Evolutionary conservation across 2,329 filamentous ascomycete genomes (phyloP).

Genomic region (Ceratocystis lukuohia): DNA sequence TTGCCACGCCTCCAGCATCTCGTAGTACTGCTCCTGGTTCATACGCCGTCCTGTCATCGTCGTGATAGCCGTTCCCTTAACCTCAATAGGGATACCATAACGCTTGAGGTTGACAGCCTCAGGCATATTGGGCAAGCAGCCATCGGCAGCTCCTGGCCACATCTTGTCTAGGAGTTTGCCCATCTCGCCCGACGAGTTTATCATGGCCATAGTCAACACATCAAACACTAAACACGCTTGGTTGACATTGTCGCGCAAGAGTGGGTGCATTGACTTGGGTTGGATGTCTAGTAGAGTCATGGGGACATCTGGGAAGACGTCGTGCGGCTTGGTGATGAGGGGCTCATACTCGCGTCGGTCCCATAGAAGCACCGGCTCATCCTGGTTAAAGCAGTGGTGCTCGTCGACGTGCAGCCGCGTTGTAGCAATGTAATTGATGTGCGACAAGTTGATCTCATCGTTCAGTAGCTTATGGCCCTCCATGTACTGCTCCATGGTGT

Average conservation of each 20-base stretch:
- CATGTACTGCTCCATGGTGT: constrained; percentile 23
- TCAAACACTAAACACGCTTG: constrained; percentile 33
- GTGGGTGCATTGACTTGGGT: constrained; percentile 39
- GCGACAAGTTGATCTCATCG: constrained; percentile 25
- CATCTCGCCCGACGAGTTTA: constrained; percentile 28
- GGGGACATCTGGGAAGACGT: constrained; percentile 52
- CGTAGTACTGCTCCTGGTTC: constrained; percentile 41
- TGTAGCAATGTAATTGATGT: constrained; percentile 27
- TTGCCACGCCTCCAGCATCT: constrained; percentile 47
- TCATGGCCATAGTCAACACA: constrained; percentile 31
- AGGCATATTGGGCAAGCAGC: constrained; percentile 35
- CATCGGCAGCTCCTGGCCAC: constrained; percentile 47
- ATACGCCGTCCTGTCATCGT: constrained; percentile 36
- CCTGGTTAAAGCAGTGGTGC: constrained; percentile 36
- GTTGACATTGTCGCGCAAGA: constrained; percentile 37
- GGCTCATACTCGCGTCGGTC: constrained; percentile 62
- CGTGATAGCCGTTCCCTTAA: constrained; percentile 26
- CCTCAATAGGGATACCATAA: constrained; percentile 33
- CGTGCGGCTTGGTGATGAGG: constrained; percentile 40
- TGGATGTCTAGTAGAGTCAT: constrained; percentile 53
- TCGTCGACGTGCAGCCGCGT: constrained; percentile 39
- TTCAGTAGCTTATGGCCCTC: constrained; percentile 26
- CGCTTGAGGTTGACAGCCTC: constrained; percentile 34
- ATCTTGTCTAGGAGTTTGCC: constrained; percentile 36
- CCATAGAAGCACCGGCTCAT: constrained; percentile 46